These are phyloP conservation scores for Colletotrichum sp. DNA, from an alignment of 2,329 filamentous ascomycete species.

Conservation along the genomic window DNA sequence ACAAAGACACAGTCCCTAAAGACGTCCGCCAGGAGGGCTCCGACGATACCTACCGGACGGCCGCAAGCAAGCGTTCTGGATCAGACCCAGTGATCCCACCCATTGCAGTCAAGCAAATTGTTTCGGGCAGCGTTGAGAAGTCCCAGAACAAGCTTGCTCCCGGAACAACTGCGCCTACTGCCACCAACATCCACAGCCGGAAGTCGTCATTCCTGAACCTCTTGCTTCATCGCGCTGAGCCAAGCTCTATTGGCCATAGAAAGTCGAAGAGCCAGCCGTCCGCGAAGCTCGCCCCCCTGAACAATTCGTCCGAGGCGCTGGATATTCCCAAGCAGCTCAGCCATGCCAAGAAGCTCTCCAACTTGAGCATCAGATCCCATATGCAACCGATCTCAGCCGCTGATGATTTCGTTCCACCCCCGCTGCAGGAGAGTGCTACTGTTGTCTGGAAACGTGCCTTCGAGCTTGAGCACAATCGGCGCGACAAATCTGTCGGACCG, in stretches of 20 bases:
- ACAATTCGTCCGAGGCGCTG: not conserved
- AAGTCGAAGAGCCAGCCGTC: slow-evolving; percentile 13
- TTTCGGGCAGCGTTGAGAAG: not conserved
- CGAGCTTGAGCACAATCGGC: slow-evolving; percentile 24
- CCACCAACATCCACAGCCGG: not conserved
- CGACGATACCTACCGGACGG: slow-evolving; percentile 30
- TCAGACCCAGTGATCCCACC: not conserved
- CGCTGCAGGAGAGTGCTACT: slow-evolving; percentile 26
- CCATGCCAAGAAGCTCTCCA: slow-evolving; percentile 21
- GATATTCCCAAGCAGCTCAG: not conserved
- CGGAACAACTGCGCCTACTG: not conserved
- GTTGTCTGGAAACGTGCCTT: slow-evolving; percentile 31
- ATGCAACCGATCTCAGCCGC: not conserved
- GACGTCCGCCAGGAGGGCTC: slow-evolving; percentile 13
- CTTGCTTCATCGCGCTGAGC: not conserved
- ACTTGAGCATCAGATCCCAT: slow-evolving; percentile 22
- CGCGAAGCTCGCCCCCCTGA: not conserved
- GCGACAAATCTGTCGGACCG: not conserved
- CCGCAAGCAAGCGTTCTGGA: slow-evolving; percentile 22
- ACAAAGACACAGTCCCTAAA: not conserved
- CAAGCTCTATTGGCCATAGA: not conserved
- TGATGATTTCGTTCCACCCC: slow-evolving; percentile 9
- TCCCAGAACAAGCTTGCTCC: not conserved
- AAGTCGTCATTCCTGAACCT: slow-evolving; percentile 6
- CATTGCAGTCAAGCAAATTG: not conserved